Evolutionary conservation across 2,329 filamentous ascomycete species (phyloP).

Genomic region (Graphiopsis chlorocephala): DNA sequence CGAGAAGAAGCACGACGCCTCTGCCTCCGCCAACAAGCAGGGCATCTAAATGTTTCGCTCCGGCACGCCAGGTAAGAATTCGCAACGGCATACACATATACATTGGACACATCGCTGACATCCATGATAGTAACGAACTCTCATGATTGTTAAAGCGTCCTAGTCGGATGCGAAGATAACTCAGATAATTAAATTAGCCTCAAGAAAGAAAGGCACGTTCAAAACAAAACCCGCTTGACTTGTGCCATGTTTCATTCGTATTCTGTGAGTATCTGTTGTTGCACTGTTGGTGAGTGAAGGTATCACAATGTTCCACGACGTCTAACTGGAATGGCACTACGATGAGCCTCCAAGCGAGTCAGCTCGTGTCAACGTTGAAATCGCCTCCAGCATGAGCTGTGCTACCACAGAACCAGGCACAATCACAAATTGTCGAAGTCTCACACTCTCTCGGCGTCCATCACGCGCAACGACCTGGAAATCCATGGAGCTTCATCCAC

Average conservation of each 20-base stretch:
- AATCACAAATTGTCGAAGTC: not conserved
- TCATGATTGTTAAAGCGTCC: conserved; percentile 12
- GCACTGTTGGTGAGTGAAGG: not conserved
- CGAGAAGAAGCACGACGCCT: conserved; percentile 50
- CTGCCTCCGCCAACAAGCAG: conserved; percentile 51
- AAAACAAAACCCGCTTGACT: not conserved
- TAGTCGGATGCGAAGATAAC: conserved; percentile 6
- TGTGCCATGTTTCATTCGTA: not conserved
- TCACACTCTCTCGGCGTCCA: not conserved
- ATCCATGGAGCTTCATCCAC: not conserved
- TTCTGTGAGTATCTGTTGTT: not conserved
- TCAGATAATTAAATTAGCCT: conserved; percentile 12
- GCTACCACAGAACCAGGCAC: not conserved
- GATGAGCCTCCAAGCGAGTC: not conserved
- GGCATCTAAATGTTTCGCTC: conserved; percentile 25
- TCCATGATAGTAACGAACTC: not conserved
- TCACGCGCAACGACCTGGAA: not conserved
- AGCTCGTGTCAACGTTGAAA: not conserved
- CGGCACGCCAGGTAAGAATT: not conserved
- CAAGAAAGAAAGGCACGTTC: conserved; percentile 8
- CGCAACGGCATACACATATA: not conserved
- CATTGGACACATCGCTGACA: not conserved
- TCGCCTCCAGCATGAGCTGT: not conserved
- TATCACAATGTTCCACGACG: not conserved
- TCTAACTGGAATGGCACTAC: not conserved